Conservation (phyloP, 352 stramenopile genomes). For the Phytopythium sindhum region DNA sequence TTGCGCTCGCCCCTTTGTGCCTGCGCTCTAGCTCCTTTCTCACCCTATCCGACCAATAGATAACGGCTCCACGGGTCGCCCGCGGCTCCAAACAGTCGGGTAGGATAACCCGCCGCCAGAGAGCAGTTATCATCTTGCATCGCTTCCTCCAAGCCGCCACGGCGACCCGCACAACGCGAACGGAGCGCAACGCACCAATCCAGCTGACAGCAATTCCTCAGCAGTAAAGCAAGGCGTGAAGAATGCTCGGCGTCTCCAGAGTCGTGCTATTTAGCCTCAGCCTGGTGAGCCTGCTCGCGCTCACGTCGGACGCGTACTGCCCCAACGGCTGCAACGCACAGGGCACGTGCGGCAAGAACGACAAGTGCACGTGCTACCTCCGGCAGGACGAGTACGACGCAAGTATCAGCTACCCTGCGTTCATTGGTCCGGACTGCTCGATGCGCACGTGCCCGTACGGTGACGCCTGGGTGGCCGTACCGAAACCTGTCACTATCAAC, state of each 20-base stretch:
- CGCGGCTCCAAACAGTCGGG: not conserved
- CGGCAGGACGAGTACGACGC: constrained; percentile 50
- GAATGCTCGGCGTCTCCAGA: constrained; percentile 41
- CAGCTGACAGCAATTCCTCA: not conserved
- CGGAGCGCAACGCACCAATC: not conserved
- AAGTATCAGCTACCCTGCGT: constrained; percentile 40
- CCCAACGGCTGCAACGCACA: constrained; percentile 85
- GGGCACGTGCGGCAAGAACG: constrained; percentile 82
- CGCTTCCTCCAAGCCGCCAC: constrained; percentile 1
- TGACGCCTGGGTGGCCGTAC: constrained; percentile 57
- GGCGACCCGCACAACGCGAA: constrained; percentile 6
- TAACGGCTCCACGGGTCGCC: constrained; percentile 6
- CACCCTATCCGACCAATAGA: not conserved
- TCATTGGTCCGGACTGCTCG: constrained; percentile 75
- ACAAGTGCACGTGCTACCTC: constrained; percentile 92
- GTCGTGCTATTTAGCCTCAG: constrained; percentile 34
- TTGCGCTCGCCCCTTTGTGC: not conserved
- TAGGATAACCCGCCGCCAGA: too few relatives aligned
- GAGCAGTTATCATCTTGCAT: constrained; percentile 4
- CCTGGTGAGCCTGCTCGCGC: constrained; percentile 27
- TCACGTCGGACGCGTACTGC: constrained; percentile 50
- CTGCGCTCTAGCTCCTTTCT: not conserved
- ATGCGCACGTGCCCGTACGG: constrained; percentile 74
- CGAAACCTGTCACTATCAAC: constrained; percentile 33
- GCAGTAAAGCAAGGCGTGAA: not conserved